Conservation (phyloP, 2,329 filamentous ascomycete species). For the Apiospora marii region DNA sequence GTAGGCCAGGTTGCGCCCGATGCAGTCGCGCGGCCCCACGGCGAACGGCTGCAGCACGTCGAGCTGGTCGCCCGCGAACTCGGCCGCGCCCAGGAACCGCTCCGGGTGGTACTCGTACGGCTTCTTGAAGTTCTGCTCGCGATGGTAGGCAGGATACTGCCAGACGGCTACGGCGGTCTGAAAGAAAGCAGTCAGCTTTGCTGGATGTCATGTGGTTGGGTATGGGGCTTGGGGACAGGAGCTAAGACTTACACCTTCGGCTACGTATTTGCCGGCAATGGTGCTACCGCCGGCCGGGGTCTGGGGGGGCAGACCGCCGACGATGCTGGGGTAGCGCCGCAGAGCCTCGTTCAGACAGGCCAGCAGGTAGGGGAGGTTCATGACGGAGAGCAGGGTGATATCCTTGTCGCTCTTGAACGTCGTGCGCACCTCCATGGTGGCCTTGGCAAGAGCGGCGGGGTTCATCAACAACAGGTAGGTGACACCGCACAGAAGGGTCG, state of each 20-base stretch:
- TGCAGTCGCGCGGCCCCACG: conserved; percentile 26
- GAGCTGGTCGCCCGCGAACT: conserved; percentile 24
- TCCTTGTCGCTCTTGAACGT: conserved; percentile 46
- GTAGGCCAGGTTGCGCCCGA: conserved; percentile 29
- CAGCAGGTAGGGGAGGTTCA: conserved; percentile 46
- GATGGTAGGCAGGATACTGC: conserved; percentile 52
- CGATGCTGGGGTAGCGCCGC: conserved; percentile 47
- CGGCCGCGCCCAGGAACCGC: conserved; percentile 26
- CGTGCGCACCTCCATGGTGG: conserved; percentile 48
- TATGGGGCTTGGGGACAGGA: no score
- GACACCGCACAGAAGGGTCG: conserved; percentile 49
- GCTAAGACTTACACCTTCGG: conserved; percentile 25
- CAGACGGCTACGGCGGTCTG: conserved; percentile 51
- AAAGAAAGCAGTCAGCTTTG: conserved; percentile 34
- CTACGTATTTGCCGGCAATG: conserved; percentile 32
- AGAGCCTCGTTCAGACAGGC: conserved; percentile 51
- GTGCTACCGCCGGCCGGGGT: conserved; percentile 31
- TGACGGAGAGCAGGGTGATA: conserved; percentile 44
- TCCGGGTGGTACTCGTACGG: conserved; percentile 49
- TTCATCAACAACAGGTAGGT: conserved; percentile 49
- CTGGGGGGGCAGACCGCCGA: conserved; percentile 32
- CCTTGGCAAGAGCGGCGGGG: conserved; percentile 39
- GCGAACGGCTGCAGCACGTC: conserved; percentile 27
- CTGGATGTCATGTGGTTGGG: no score
- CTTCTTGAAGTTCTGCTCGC: conserved; percentile 52